Conservation (phyloP, 495 filamentous ascomycete genomes). For the Penicillium taxi region DNA sequence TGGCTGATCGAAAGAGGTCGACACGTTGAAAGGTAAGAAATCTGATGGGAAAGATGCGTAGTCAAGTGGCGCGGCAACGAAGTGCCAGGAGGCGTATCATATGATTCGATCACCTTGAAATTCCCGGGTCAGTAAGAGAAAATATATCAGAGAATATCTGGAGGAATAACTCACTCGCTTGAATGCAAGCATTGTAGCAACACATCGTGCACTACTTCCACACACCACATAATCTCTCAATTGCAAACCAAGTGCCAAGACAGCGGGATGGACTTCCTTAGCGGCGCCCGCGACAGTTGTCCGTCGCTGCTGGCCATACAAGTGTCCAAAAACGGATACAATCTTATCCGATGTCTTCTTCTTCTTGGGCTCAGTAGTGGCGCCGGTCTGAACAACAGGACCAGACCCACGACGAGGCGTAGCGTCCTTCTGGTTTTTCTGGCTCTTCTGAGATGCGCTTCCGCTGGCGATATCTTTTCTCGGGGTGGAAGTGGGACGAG, state of each 20-base stretch:
- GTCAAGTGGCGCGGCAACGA: conserved; percentile 86
- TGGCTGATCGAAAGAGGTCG: conserved; percentile 87
- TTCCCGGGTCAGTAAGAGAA: conserved; percentile 5
- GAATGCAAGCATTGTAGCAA: conserved; percentile 81
- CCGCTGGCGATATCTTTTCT: conserved; percentile 36
- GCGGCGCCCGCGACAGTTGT: conserved; percentile 65
- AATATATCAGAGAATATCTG: not conserved
- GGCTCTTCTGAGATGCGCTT: conserved; percentile 28
- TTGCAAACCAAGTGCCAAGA: conserved; percentile 79
- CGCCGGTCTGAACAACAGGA: conserved; percentile 30
- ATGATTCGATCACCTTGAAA: conserved; percentile 75
- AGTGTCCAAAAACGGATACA: conserved; percentile 73
- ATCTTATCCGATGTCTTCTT: conserved; percentile 60
- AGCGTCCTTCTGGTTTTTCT: conserved; percentile 35
- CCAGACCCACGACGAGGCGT: conserved; percentile 29
- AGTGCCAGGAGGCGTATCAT: conserved; percentile 74
- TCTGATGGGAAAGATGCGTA: conserved; percentile 88
- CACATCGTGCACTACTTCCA: conserved; percentile 81
- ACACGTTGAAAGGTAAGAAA: conserved; percentile 86
- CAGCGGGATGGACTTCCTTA: conserved; percentile 85
- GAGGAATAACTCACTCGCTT: conserved; percentile 56
- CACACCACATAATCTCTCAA: conserved; percentile 83
- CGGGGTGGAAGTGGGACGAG: conserved; percentile 27
- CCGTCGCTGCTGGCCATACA: conserved; percentile 65
- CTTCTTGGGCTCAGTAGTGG: conserved; percentile 29